A percentile compares a stretch with the other conserved stretches of the same genome.
These are phyloP conservation scores for Eucalyptus curtisii DNA, from an alignment of 345 rosid species.

Conservation along the genomic window DNA sequence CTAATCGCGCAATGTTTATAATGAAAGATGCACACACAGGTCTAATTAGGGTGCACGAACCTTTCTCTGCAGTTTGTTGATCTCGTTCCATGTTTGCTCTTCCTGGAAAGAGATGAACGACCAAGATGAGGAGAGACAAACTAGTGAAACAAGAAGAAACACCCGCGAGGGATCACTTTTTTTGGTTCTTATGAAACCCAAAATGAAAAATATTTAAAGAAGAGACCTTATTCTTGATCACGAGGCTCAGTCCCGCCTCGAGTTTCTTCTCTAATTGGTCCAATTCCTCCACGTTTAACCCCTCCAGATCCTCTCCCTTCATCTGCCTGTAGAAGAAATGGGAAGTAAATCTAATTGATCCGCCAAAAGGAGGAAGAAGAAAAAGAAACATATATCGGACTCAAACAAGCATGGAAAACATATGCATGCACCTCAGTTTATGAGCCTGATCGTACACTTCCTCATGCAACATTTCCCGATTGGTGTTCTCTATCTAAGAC, in stretches of 20 bases:
- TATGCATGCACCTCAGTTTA: background rate
- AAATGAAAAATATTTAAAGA: background rate
- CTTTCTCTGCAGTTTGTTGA: background rate
- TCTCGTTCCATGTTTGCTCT: background rate
- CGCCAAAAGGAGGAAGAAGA: background rate
- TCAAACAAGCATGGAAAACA: background rate
- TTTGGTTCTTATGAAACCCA: background rate
- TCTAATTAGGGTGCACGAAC: background rate
- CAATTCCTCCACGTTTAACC: conserved; percentile 7
- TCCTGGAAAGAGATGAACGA: background rate
- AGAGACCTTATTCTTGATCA: conserved; percentile 2
- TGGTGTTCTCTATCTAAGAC: background rate
- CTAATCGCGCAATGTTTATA: background rate
- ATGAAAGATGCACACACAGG: background rate
- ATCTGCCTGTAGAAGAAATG: background rate
- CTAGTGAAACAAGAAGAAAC: background rate
- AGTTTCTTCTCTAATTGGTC: background rate
- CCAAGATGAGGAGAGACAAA: background rate
- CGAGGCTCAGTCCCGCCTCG: background rate
- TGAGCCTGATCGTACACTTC: background rate
- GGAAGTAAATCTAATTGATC: background rate
- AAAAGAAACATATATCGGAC: background rate
- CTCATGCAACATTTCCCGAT: background rate
- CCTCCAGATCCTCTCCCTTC: conserved; percentile 16
- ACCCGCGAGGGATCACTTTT: background rate